phyloP scores from a whole-genome alignment of 805 yeast genomes.

The Barnettozyma californica region DNA sequence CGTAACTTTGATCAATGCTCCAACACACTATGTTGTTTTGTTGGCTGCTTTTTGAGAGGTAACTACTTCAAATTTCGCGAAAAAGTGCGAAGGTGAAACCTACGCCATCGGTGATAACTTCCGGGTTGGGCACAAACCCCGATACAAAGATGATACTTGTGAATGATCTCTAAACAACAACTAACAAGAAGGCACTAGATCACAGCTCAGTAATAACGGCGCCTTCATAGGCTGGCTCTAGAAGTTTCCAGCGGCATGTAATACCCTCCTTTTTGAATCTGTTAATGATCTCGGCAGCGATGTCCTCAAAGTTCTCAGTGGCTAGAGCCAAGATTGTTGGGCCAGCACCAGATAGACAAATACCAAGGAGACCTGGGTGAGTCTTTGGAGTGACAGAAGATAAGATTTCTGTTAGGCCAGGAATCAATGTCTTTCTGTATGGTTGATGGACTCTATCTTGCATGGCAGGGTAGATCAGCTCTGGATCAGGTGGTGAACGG shows the following conservation, averaged over 20 bases:
- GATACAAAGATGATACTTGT: background rate
- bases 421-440: conserved; percentile 87
- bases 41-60: background rate
- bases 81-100: background rate
- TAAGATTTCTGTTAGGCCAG: conserved; percentile 82
- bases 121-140: background rate
- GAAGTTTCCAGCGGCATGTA: conserved; percentile 73
- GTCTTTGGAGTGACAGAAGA: conserved; percentile 73
- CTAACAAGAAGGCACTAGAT: too few relatives aligned
- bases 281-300: conserved; percentile 69
- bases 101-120: background rate
- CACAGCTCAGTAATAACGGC: conserved; percentile 44
- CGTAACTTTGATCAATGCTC: background rate
- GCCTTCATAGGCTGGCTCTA: conserved; percentile 86
- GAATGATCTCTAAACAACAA: background rate
- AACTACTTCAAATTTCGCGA: background rate
- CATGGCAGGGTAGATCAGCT: conserved; percentile 88
- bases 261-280: conserved; percentile 65
- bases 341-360: conserved; percentile 96
- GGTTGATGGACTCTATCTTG: conserved; percentile 96
- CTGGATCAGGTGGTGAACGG: conserved; percentile 75
- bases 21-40: background rate
- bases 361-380: conserved; percentile 84
- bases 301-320: conserved; percentile 76
- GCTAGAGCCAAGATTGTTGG: conserved; percentile 95